phyloP scores from a whole-genome alignment of 2,329 filamentous ascomycete species.

The Aspergillus bombycis region DNA sequence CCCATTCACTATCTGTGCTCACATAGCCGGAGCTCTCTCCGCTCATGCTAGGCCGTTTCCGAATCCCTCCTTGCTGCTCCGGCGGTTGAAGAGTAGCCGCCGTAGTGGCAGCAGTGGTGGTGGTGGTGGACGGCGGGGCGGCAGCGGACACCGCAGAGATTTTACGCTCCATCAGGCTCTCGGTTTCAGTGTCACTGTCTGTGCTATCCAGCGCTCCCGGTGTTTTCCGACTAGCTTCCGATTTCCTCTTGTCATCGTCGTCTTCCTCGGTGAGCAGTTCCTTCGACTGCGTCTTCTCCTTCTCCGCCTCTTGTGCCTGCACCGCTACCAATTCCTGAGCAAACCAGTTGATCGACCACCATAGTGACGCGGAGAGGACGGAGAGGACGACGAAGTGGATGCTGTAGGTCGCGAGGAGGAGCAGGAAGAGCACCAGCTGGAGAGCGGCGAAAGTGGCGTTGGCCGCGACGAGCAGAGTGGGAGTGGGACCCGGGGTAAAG shows the following conservation, averaged over 20 bases:
- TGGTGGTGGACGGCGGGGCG: conserved; percentile 20
- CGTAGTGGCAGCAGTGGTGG: conserved; percentile 24
- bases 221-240: conserved; percentile 28
- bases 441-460: conserved; percentile 87
- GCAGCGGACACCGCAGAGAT: conserved; percentile 16
- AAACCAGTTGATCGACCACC: conserved; percentile 98
- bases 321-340: conserved; percentile 65
- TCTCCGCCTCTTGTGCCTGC: conserved; percentile 51
- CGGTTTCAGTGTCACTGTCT: conserved; percentile 51
- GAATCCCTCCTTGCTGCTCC: conserved; percentile 39
- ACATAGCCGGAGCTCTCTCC: conserved; percentile 58
- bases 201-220: conserved; percentile 39
- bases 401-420: conserved; percentile 81
- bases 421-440: conserved; percentile 73
- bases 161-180: conserved; percentile 30
- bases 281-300: conserved; percentile 46
- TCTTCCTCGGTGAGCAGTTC: conserved; percentile 31
- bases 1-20: conserved; percentile 96
- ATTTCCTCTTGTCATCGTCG: neutral
- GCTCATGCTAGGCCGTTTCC: conserved; percentile 49
- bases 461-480: conserved; percentile 83
- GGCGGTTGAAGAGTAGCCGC: conserved; percentile 54
- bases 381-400: conserved; percentile 88
- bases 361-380: conserved; percentile 75
- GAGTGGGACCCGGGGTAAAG: conserved; percentile 90